phyloP scores from a whole-genome alignment of 345 rosid species.

The Excoecaria agallocha region DNA sequence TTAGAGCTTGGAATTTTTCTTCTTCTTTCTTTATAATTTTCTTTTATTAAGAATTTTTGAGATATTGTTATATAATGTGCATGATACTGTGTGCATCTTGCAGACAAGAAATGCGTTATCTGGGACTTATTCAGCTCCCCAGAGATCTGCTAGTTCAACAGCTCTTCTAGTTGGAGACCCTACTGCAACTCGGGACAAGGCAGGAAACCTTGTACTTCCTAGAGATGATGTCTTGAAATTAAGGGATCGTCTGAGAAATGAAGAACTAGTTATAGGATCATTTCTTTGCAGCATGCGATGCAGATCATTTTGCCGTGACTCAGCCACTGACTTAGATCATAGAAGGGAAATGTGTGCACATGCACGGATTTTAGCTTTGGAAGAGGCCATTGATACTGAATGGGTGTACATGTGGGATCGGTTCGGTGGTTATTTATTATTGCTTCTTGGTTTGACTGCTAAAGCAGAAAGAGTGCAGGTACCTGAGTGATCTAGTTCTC shows the following conservation, averaged over 20 bases:
- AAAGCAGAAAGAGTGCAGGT: conserved; percentile 99
- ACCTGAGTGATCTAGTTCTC: conserved; percentile 20
- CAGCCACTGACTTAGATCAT: conserved; percentile 60
- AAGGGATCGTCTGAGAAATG: conserved; percentile 93
- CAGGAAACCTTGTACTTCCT: conserved; percentile 96
- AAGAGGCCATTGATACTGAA: conserved; percentile 99
- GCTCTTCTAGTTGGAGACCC: conserved; percentile 99
- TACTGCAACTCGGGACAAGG: conserved; percentile 84
- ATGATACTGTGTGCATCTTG: conserved; percentile 9
- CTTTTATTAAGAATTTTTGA: too few relatives aligned
- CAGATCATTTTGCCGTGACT: conserved; percentile 54
- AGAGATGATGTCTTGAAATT: conserved; percentile 98
- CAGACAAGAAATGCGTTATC: conserved; percentile 99
- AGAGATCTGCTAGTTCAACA: conserved; percentile 98
- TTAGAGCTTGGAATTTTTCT: not conserved
- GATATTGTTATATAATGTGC: too few relatives aligned
- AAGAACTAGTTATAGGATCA: conserved; percentile 81
- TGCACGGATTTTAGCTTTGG: conserved; percentile 93
- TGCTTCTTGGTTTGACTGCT: conserved; percentile 95
- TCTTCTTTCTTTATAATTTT: not conserved
- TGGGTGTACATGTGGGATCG: conserved; percentile 99
- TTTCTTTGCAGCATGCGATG: conserved; percentile 67
- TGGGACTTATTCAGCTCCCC: conserved; percentile 99
- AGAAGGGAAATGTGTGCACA: conserved; percentile 99
- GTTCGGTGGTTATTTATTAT: conserved; percentile 95